Base-by-base conservation (phyloP, 257 asterid species). In the Solanum peruvianum region DNA sequence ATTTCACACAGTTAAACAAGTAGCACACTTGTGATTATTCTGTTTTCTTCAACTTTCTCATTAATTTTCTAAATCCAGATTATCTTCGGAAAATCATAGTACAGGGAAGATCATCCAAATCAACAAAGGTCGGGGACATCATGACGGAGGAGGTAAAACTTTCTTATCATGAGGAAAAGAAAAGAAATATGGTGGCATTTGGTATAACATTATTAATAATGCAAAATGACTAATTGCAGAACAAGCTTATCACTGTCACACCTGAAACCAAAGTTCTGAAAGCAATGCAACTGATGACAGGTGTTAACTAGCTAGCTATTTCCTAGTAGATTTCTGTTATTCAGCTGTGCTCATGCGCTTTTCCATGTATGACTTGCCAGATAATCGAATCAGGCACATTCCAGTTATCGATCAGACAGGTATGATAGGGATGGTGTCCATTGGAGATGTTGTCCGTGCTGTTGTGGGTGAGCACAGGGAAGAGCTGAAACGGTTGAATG, bases 271-370 rank as follows among this genome's bases (percentile, higher is more conserved):
- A 94, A 90, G 99, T 93, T 76, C 87, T 96, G 93, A 93, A 93
- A 92, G 99, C 99, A 87, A 96, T 96, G 99, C 98, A 96, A 70
- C 91, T 96, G 87, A 96, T 96, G 99, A 96, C 99, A 84, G 98
- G 99, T 96, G 58, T 25, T 13, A 16, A 21, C 35, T 8, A 62
- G 58, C 35, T 13, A 52, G 60, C 35, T 8, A 62, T 49, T 56
- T 64, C 21, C 27, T 56, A 52, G 60, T 52, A n/a, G 16, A 45
- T 66, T 18, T 69, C 52, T 69, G 16, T 85, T 33, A 5, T 85
- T 41, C 8, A 85, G 44, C 66, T 80, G 15, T 4, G 7, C 39
- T 37, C 39, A 80, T 8, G 39, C 29, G 31, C 42, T 9, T 78
- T 80, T 47, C 85, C 37, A 47, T 80, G 12, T 41, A 47, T 80